phyloP scores from a whole-genome alignment of 1,139 yeast species.

The Entelexis paramagnoliae region DNA sequence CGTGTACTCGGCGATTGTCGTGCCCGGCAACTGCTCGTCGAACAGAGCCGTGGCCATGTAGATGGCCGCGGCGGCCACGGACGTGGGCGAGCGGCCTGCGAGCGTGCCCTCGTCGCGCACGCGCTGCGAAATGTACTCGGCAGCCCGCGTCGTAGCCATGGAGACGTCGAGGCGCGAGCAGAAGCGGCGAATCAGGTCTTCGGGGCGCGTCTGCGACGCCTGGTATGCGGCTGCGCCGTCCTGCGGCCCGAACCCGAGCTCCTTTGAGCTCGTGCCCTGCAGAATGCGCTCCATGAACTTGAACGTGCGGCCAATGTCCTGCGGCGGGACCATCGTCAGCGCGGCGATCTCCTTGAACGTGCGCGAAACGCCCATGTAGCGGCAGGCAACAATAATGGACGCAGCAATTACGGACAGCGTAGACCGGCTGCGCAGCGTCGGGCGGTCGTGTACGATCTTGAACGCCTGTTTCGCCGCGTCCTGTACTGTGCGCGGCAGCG shows the following conservation, averaged over 20 bases:
- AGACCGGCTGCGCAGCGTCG: constrained; percentile 77
- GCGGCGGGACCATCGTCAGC: constrained; percentile 83
- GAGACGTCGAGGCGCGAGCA: constrained; percentile 88
- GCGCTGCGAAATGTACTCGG: constrained; percentile 72
- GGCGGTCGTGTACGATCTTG: constrained; percentile 82
- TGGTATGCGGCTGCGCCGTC: constrained; percentile 35
- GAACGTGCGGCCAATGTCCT: constrained; percentile 72
- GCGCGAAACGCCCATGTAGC: constrained; percentile 90
- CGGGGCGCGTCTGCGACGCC: constrained; percentile 84
- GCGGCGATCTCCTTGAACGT: constrained; percentile 96
- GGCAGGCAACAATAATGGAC: constrained; percentile 85
- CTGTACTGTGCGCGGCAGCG: constrained; percentile 85
- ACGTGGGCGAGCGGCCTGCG: constrained; percentile 95
- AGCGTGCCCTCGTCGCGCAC: constrained; percentile 87
- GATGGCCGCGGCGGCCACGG: constrained; percentile 95
- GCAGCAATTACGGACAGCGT: constrained; percentile 96
- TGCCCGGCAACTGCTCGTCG: constrained; percentile 53
- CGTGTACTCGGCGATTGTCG: constrained; percentile 82
- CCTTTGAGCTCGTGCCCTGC: constrained; percentile 29
- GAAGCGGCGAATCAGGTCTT: constrained; percentile 88
- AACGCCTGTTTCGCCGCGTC: constrained; percentile 97
- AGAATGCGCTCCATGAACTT: constrained; percentile 71
- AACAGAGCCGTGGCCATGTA: constrained; percentile 84
- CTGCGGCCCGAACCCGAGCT: constrained; percentile 28
- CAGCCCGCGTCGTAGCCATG: constrained; percentile 80